These are phyloP conservation scores for Triticum timopheevii DNA, from an alignment of 176 grass and related monocot genomes.

Conservation along the genomic window DNA sequence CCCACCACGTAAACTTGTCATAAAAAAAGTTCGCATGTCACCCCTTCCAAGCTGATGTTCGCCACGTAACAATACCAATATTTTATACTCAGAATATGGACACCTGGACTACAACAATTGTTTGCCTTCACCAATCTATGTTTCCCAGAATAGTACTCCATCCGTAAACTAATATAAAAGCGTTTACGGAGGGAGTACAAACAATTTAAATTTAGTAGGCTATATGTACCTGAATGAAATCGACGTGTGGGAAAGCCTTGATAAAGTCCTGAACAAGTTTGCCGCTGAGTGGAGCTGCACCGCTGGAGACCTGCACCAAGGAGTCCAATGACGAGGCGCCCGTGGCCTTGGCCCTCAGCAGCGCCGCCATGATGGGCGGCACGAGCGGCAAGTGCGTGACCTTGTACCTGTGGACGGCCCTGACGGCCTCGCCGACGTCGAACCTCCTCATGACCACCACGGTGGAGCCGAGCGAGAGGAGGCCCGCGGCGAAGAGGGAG, in stretches of 20 bases:
- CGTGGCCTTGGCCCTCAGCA: constrained; percentile 30
- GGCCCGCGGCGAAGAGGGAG: constrained; percentile 71
- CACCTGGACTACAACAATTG: background rate
- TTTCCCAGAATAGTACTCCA: background rate
- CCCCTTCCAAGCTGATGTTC: too few species aligned
- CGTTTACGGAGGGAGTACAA: background rate
- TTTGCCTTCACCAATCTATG: background rate
- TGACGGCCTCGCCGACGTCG: constrained; percentile 37
- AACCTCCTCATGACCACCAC: constrained; percentile 85
- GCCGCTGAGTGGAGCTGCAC: constrained; percentile 54
- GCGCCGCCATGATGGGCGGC: constrained; percentile 60
- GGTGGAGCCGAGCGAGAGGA: constrained; percentile 70
- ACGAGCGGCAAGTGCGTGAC: constrained; percentile 75
- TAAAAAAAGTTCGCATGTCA: too few species aligned
- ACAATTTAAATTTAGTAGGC: background rate
- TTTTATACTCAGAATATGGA: background rate
- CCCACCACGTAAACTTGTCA: too few species aligned
- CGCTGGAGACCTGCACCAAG: constrained; percentile 62
- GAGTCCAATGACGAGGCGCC: constrained; percentile 32
- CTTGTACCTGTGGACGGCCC: constrained; percentile 41
- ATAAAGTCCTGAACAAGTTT: constrained; percentile 55
- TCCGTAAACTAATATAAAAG: too few species aligned
- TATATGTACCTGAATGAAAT: constrained; percentile 71
- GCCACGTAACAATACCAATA: background rate
- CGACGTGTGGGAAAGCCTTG: constrained; percentile 61